Conservation (phyloP, 2,329 filamentous ascomycete species). For the Dactylellina leptospora region DNA sequence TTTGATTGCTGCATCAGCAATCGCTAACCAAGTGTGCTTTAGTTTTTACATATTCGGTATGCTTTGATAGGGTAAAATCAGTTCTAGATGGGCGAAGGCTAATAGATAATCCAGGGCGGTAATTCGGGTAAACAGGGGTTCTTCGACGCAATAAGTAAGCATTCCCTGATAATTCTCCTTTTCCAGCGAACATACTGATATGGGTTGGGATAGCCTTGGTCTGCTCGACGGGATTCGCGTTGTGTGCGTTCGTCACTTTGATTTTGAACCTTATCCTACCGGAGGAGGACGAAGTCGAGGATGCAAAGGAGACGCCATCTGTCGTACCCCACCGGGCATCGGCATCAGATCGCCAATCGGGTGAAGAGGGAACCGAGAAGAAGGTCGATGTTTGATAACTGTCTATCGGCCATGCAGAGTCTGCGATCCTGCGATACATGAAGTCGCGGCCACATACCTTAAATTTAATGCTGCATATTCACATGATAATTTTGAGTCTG, state of each 20-base stretch:
- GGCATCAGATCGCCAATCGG: constrained; percentile 26
- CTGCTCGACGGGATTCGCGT: constrained; percentile 67
- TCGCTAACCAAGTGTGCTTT: constrained; percentile 13
- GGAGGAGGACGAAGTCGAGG: constrained; percentile 54
- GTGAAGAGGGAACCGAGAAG: constrained; percentile 67
- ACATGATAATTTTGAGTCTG: too few relatives aligned
- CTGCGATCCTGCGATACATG: too few relatives aligned
- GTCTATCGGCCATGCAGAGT: constrained; percentile 4
- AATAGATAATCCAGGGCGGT: constrained; percentile 15
- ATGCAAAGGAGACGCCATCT: constrained; percentile 32
- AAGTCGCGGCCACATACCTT: too few relatives aligned
- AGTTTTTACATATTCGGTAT: constrained; percentile 50
- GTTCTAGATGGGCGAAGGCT: background rate
- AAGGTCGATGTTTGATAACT: constrained; percentile 58
- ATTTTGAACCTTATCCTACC: constrained; percentile 62
- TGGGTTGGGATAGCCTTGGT: constrained; percentile 67
- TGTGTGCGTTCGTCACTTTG: constrained; percentile 60
- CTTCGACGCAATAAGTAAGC: constrained; percentile 69
- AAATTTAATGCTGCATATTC: too few relatives aligned
- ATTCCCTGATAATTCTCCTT: background rate
- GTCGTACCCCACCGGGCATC: constrained; percentile 10
- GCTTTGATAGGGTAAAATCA: constrained; percentile 67
- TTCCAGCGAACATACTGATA: constrained; percentile 57
- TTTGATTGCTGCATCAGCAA: background rate
- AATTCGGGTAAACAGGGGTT: constrained; percentile 67